Conservation (phyloP, 2,329 filamentous ascomycete genomes). For the Botrytis pseudocinerea region DNA sequence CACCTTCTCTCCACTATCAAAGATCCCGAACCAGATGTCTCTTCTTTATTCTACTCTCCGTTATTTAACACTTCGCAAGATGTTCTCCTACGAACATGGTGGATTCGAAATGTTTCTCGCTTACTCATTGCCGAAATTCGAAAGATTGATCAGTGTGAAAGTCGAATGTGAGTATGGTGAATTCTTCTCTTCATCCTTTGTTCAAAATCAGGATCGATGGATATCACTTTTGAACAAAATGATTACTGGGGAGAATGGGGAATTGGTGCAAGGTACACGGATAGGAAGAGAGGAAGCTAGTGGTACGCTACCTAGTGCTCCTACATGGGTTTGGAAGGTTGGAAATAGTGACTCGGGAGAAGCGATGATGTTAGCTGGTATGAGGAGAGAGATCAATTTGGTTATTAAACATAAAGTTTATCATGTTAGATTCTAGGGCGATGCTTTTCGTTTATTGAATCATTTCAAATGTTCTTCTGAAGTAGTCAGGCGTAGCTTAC, state of each 20-base stretch:
- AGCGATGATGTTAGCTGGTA: rapidly evolving
- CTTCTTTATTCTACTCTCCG: not conserved
- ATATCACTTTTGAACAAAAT: not conserved
- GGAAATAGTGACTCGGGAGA: not conserved
- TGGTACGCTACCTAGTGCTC: too few relatives aligned
- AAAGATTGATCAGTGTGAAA: not conserved
- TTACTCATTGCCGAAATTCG: not conserved
- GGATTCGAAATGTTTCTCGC: not conserved
- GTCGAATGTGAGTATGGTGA: not conserved
- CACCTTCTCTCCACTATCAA: not conserved
- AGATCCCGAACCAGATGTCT: not conserved
- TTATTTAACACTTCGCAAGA: not conserved
- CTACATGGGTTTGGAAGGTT: not conserved
- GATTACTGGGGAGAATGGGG: not conserved
- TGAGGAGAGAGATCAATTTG: not conserved
- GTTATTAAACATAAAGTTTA: not conserved
- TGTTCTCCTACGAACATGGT: not conserved
- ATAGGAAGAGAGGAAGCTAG: rapidly evolving
- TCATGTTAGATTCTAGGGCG: not conserved
- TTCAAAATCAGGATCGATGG: not conserved
- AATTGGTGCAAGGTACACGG: not conserved
- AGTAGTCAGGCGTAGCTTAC: rapidly evolving
- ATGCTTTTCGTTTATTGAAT: too few relatives aligned
- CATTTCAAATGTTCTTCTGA: not conserved
- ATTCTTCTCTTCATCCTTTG: not conserved